phyloP scores from a whole-genome alignment of 306 rosid species.

The Dryas alaskensis region DNA sequence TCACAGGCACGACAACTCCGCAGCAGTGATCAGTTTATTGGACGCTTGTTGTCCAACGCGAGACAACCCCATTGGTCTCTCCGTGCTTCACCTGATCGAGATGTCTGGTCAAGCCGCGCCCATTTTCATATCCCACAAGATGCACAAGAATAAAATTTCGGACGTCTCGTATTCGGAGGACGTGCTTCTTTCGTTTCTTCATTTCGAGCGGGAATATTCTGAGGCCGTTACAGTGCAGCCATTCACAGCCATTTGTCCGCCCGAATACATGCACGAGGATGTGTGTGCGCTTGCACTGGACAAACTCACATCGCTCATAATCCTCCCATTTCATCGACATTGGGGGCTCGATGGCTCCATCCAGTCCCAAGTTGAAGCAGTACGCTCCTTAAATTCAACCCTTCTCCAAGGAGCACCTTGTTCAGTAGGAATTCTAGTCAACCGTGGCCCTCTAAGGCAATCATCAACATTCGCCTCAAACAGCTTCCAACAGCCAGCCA shows the following conservation, averaged over 20 bases:
- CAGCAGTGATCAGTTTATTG: constrained; percentile 32
- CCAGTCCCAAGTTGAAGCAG: constrained; percentile 35
- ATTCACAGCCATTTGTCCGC: constrained; percentile 48
- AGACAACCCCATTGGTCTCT: constrained; percentile 31
- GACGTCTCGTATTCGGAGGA: constrained; percentile 27
- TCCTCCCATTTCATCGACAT: constrained; percentile 56
- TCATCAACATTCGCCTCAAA: not conserved
- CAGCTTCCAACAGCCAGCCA: no score
- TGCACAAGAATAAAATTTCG: constrained; percentile 25
- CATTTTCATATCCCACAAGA: constrained; percentile 49
- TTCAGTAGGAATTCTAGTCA: constrained; percentile 56
- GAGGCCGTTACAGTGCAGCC: constrained; percentile 29
- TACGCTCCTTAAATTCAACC: constrained; percentile 38
- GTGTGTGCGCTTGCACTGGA: constrained; percentile 48
- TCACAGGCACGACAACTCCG: constrained; percentile 49
- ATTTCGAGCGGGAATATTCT: constrained; percentile 32
- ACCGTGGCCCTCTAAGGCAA: constrained; percentile 31
- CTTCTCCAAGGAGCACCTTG: constrained; percentile 55
- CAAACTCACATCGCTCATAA: constrained; percentile 42
- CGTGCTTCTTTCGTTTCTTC: constrained; percentile 35
- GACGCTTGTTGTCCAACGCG: constrained; percentile 44
- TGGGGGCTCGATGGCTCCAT: constrained; percentile 41
- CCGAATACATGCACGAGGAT: constrained; percentile 55
- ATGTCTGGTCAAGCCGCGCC: constrained; percentile 62
- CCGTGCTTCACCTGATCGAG: constrained; percentile 56